A percentile compares a stretch with the other conserved stretches of the same genome.
Conservation (phyloP, 2,329 filamentous ascomycete species). For the Nectriaceae sp. region DNA sequence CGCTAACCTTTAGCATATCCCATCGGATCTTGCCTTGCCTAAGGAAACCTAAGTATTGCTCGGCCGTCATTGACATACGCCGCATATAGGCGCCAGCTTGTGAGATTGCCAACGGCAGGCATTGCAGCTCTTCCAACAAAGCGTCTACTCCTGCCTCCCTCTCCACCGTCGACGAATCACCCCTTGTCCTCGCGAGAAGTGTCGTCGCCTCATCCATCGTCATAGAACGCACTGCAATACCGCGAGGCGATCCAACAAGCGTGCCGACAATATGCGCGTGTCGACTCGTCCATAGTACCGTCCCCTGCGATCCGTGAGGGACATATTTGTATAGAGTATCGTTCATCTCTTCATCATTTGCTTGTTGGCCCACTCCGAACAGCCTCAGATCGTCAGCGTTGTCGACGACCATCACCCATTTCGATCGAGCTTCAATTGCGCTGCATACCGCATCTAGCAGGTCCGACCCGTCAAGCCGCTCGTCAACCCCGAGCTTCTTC, state of each 20-base stretch:
- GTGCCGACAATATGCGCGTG: neutral
- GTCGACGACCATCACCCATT: constrained; percentile 4
- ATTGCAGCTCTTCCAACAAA: neutral
- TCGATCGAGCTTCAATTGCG: neutral
- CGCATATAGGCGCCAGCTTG: constrained; percentile 1
- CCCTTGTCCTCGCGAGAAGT: neutral
- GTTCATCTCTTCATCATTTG: neutral
- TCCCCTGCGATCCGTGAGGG: neutral
- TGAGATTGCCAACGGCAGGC: neutral
- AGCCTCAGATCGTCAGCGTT: constrained; percentile 2
- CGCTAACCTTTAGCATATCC: neutral
- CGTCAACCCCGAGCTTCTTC: constrained; percentile 12
- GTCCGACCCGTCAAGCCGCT: constrained; percentile 20
- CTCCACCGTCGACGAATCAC: neutral
- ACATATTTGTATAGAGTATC: neutral
- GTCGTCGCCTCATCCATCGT: neutral
- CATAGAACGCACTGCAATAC: neutral
- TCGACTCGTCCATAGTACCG: constrained; percentile 1
- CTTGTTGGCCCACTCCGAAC: neutral
- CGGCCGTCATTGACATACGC: neutral
- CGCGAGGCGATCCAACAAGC: neutral
- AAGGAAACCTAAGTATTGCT: neutral
- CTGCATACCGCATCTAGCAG: constrained; percentile 8
- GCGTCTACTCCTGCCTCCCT: neutral
- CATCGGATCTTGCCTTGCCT: neutral